Evolutionary conservation across 2,329 filamentous ascomycete species (phyloP), one percentile per base, ranked within the genome.

Genomic region (Beauveria australis): DNA sequence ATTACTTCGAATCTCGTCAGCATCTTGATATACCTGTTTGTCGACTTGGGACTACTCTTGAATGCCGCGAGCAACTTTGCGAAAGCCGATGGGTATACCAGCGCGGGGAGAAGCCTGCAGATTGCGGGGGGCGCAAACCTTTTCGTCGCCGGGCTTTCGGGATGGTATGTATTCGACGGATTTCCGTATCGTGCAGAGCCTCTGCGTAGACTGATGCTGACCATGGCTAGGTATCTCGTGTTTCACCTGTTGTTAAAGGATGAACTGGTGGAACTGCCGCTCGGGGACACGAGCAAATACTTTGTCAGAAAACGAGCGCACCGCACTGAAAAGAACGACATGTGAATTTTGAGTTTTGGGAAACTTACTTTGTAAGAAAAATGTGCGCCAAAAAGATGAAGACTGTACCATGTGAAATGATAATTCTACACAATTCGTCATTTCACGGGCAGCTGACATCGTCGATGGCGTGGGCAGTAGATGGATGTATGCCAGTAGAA

Each of bases 1-100:
- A 53, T 70, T 0, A 66, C 66, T 0, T 66, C 67, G 0, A 68
- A 69, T 28, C 5, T 69, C 0, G 66, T 66, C 1, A 67, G 65
- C 22, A 69, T 70, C 10, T 26, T 66, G 1, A 67, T 69, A n/a
- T 68, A 68, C 30, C 51, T 64, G 2, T 63, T 66, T 14, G 65
- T 68, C 5, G 65, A 66, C 9, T 19, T 70, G 2, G 66, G 63
- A 1, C 68, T 70, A 16, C 49, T 69, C 1, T 40, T 63, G 1
- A 61, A 66, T 3, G 63, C 66, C 14, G 66, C 65, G 6, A 67
- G 67, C 62, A 68, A 68, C 33, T 69, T 70, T 33, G 66, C 68
- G 0, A 63, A 61, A 4, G 67, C 68, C 2, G 67, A 69, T 14
- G 68, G 67, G 2, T 61, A 67, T 9, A 14, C 37, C 1, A 37